Evolutionary conservation across 2,329 filamentous ascomycete species (phyloP), one percentile per base, ranked within the genome.

Genomic region (Colletotrichum liriopes): DNA sequence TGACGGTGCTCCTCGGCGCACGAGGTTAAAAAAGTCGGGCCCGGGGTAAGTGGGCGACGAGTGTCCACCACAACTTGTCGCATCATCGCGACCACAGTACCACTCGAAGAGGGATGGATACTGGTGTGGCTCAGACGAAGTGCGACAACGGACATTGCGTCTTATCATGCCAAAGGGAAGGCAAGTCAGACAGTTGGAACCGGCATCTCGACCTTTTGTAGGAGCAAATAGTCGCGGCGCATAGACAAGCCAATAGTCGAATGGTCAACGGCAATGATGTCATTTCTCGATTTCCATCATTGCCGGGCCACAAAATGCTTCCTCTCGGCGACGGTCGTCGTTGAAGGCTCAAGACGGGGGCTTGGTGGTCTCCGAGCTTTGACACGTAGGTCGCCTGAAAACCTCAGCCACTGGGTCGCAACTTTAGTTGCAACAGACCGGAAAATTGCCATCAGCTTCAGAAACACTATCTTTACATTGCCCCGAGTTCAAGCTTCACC

Each of bases 21-120:
- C 59, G 65, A 72, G 65, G 58, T 59, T 69, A 60, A 72, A 65
- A 70, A 69, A 69, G 65, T 69, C 65, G 69, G 69, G 65, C 69
- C 69, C 52, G 59, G 56, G 59, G 65, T 60, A 72, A 69, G 69
- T 72, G 69, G 69, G 69, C 54, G 55, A 69, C 59, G 51, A 72
- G 69, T 72, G 69, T 72, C 69, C 65, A 72, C 69, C 65, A 69
- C 65, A 60, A 59, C 62, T 47, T 49, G 59, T 69, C 52, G 69
- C 69, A 68, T 64, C 52, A 43, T 68, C 69, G 37, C 52, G 65
- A 32, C 52, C 65, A 41, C 59, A 39, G 54, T 43, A 55, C 29
- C 45, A 47, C 43, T 35, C 41, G 52, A 41, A 39, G 52, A 64
- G 41, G 52, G 37, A 32, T n/a, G 14, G 32, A 51, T 29, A 59